Evolutionary conservation across 345 rosid genomes (phyloP).

Genomic region (Carallia brachiata): DNA sequence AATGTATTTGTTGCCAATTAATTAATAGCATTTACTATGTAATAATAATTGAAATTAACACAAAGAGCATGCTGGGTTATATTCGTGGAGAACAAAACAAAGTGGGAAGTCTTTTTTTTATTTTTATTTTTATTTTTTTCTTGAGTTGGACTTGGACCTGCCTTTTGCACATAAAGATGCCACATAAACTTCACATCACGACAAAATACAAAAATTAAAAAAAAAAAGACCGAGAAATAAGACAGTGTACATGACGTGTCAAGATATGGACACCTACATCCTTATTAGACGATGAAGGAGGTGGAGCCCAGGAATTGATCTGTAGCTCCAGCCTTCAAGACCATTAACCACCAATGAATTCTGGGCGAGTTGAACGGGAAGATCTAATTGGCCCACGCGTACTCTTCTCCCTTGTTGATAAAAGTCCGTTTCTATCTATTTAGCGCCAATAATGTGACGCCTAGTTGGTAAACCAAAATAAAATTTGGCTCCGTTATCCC

Average conservation of each 20-base stretch:
- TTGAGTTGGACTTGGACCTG: neutral
- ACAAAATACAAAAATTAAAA: neutral
- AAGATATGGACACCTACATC: constrained; percentile 18
- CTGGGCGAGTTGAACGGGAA: neutral
- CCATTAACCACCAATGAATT: neutral
- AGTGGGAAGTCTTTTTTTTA: no score
- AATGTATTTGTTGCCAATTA: no score
- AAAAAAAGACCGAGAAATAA: neutral
- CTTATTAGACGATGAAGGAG: constrained; percentile 2
- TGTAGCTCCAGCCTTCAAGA: neutral
- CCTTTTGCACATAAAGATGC: neutral
- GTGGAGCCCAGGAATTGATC: constrained; percentile 15
- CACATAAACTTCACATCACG: neutral
- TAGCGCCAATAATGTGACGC: neutral
- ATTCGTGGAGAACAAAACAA: no score
- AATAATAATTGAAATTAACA: no score
- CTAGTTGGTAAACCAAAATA: no score
- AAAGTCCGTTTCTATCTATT: constrained; percentile 11
- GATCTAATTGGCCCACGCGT: constrained; percentile 24
- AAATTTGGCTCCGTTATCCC: no score
- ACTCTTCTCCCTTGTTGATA: constrained; percentile 6
- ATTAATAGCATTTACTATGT: no score
- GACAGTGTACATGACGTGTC: constrained; percentile 26
- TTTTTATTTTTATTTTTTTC: neutral
- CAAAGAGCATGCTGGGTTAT: no score